A percentile compares a stretch with the other conserved stretches of the same genome.
Evolutionary conservation across 345 rosid species (phyloP).

Genomic region (Nasturtium officinale): DNA sequence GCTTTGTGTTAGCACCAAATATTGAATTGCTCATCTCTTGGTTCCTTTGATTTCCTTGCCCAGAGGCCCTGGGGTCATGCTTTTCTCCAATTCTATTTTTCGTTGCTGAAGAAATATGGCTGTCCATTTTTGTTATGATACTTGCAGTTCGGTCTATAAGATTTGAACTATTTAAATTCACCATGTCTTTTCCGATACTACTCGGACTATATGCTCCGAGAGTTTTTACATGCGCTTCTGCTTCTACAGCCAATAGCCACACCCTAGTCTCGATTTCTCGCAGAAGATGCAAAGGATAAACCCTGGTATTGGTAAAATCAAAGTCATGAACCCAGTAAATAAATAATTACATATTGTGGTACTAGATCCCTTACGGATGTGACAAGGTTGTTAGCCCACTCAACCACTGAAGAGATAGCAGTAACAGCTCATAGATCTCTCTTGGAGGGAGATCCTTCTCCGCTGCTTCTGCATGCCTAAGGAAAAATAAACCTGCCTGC

Average conservation of each 20-base stretch:
- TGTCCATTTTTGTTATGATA: conserved; percentile 88
- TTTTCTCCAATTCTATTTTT: conserved; percentile 62
- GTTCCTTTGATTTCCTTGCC: conserved; percentile 55
- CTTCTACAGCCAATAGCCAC: conserved; percentile 97
- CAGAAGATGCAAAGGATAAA: conserved; percentile 85
- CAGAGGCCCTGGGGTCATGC: conserved; percentile 62
- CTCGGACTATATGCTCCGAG: conserved; percentile 59
- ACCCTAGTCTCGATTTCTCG: conserved; percentile 97
- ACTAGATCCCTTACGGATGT: conserved; percentile 69
- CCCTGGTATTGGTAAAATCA: conserved; percentile 52
- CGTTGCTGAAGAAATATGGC: conserved; percentile 71
- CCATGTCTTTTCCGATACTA: conserved; percentile 49
- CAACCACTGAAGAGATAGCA: conserved; percentile 94
- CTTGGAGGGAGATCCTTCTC: conserved; percentile 96
- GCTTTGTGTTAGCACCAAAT: conserved; percentile 56
- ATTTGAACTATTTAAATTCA: conserved; percentile 55
- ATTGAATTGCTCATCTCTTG: conserved; percentile 61
- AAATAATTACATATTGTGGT: conserved; percentile 11
- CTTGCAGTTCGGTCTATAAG: conserved; percentile 86
- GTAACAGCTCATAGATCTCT: conserved; percentile 87
- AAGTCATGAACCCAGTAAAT: conserved; percentile 30
- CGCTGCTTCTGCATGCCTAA: conserved; percentile 86
- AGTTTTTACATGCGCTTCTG: conserved; percentile 82
- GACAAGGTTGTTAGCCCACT: conserved; percentile 85
- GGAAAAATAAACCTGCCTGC: conserved; percentile 96